Evolutionary conservation across 2,329 filamentous ascomycete species (phyloP).

Genomic region (Paraphaeosphaeria sporulosa): DNA sequence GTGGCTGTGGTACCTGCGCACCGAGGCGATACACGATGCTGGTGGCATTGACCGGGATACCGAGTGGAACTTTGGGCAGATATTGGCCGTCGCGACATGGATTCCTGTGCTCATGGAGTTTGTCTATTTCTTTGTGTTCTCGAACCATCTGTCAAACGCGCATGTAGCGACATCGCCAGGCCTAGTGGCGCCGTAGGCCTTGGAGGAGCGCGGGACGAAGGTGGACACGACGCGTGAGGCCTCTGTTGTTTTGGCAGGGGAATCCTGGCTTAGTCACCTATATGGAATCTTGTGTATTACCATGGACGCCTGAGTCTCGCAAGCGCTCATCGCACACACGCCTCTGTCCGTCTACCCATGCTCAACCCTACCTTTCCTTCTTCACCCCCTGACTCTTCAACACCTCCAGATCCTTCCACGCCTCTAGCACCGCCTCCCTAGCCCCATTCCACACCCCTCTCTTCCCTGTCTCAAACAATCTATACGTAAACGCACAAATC

Average conservation of each 20-base stretch:
- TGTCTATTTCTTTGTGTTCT: not conserved
- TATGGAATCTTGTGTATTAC: too few relatives aligned
- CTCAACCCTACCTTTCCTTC: not conserved
- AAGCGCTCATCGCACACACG: not conserved
- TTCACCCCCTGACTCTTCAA: not conserved
- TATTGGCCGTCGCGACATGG: not conserved
- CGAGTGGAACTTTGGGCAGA: slow-evolving; percentile 1
- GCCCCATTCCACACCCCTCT: slow-evolving; percentile 54
- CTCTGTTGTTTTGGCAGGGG: too few relatives aligned
- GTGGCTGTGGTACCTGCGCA: not conserved
- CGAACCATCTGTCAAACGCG: too few relatives aligned
- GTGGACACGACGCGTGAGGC: too few relatives aligned
- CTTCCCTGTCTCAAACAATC: slow-evolving; percentile 49
- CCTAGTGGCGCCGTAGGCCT: not conserved
- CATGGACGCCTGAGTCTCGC: too few relatives aligned
- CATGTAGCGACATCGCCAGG: not conserved
- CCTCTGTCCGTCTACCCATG: too few relatives aligned
- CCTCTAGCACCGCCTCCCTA: slow-evolving; percentile 43
- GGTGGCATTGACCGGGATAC: not conserved
- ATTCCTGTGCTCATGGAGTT: slow-evolving; percentile 1
- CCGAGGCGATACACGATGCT: not conserved
- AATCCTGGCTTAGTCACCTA: too few relatives aligned
- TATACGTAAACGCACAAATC: slow-evolving; percentile 50
- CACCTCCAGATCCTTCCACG: slow-evolving; percentile 23
- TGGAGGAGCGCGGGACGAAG: not conserved